These are phyloP conservation scores for Leishmania mexicana DNA, from an alignment of 208 protist genomes.

Conservation along the genomic window DNA sequence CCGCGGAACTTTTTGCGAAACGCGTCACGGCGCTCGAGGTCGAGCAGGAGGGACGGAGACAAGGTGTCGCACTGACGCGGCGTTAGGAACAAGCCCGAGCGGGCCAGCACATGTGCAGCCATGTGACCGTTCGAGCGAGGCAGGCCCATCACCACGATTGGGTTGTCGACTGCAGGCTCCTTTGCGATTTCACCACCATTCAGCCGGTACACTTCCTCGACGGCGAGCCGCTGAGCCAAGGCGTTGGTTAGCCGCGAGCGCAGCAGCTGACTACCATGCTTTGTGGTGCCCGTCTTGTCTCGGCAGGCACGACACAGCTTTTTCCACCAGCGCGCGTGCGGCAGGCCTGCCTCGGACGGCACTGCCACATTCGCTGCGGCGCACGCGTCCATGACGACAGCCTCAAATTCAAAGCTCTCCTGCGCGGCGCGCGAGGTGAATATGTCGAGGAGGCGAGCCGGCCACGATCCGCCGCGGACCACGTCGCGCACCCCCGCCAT, in stretches of 20 bases:
- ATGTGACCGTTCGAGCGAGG: constrained; percentile 89
- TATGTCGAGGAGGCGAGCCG: constrained; percentile 43
- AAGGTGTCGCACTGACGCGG: constrained; percentile 81
- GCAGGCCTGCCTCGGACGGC: constrained; percentile 49
- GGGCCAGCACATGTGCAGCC: constrained; percentile 82
- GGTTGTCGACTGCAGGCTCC: constrained; percentile 53
- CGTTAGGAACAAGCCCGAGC: constrained; percentile 79
- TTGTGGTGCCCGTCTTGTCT: constrained; percentile 62
- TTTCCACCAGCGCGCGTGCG: constrained; percentile 76
- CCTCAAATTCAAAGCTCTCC: constrained; percentile 66
- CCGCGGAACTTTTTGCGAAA: constrained; percentile 58
- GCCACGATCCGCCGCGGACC: constrained; percentile 41
- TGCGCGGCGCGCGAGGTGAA: constrained; percentile 30
- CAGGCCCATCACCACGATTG: constrained; percentile 83
- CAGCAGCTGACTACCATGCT: constrained; percentile 65
- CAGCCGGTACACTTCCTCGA: constrained; percentile 82
- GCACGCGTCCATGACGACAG: constrained; percentile 68
- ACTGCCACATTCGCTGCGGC: constrained; percentile 47
- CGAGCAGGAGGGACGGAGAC: constrained; percentile 66
- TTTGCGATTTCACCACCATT: constrained; percentile 76
- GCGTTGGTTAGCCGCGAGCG: constrained; percentile 66
- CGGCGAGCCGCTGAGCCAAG: constrained; percentile 72
- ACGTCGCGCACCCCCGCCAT: constrained; percentile 90
- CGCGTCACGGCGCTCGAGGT: constrained; percentile 59
- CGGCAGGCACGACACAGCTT: constrained; percentile 83